These are phyloP conservation scores for Neostapfia colusana DNA, from an alignment of 176 grass and related monocot species.

Conservation along the genomic window DNA sequence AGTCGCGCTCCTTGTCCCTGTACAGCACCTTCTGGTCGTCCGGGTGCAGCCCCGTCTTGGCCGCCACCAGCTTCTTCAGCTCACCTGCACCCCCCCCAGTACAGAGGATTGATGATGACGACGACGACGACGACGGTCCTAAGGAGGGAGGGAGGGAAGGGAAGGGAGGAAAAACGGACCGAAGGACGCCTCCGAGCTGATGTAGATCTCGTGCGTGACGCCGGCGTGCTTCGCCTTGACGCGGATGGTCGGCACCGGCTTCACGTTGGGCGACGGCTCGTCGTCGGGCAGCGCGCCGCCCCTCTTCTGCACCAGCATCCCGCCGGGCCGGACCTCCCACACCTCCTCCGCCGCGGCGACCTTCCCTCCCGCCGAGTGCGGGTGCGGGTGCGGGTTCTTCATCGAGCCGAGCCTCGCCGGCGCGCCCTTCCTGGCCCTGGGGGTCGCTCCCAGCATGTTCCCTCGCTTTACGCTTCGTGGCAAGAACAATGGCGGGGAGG, in stretches of 20 bases:
- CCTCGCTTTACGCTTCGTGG: slow-evolving; percentile 7
- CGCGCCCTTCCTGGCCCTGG: slow-evolving; percentile 42
- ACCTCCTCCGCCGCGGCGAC: slow-evolving; percentile 61
- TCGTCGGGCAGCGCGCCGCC: slow-evolving; percentile 30
- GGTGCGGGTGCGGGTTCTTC: slow-evolving; percentile 10
- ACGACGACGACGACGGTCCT: too few relatives aligned
- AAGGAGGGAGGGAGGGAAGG: too few relatives aligned
- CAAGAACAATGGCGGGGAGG: slow-evolving; percentile 33
- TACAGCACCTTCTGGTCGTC: slow-evolving; percentile 82
- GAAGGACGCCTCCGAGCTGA: slow-evolving; percentile 80
- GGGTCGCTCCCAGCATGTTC: slow-evolving; percentile 49
- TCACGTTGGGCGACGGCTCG: slow-evolving; percentile 44
- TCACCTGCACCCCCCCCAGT: slow-evolving; percentile 48
- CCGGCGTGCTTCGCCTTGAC: slow-evolving; percentile 82
- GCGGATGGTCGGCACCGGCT: slow-evolving; percentile 76
- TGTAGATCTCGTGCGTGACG: slow-evolving; percentile 90
- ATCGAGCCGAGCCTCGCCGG: slow-evolving; percentile 38
- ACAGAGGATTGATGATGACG: not conserved
- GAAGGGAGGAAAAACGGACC: too few relatives aligned
- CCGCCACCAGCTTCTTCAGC: slow-evolving; percentile 77
- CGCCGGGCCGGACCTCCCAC: slow-evolving; percentile 91
- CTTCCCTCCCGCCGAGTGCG: slow-evolving; percentile 18
- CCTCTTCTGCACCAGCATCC: slow-evolving; percentile 95
- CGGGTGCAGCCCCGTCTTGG: slow-evolving; percentile 67
- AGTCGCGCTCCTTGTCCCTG: slow-evolving; percentile 85